phyloP scores from a whole-genome alignment of 1,284 basidiomycete species.

The Naganishia liquefaciens region DNA sequence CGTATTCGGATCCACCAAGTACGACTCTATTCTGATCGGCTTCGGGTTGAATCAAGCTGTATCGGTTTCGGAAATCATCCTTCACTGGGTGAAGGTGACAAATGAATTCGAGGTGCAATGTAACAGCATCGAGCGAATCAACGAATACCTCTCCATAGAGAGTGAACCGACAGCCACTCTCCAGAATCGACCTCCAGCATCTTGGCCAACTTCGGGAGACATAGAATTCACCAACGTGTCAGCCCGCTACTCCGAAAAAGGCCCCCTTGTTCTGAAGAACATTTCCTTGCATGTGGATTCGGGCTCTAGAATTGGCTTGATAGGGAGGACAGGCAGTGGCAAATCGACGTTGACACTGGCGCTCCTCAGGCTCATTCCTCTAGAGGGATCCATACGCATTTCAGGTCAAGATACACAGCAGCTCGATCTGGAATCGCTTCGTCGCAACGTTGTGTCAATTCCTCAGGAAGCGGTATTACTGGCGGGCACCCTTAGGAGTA shows the following conservation, averaged over 20 bases:
- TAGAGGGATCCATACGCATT: conserved; percentile 58
- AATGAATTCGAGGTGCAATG: conserved; percentile 56
- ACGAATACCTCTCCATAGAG: conserved; percentile 69
- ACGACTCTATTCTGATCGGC: conserved; percentile 42
- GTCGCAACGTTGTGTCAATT: conserved; percentile 61
- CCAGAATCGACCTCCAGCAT: conserved; percentile 66
- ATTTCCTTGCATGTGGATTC: conserved; percentile 62
- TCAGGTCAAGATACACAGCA: conserved; percentile 52
- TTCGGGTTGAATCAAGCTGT: conserved; percentile 53
- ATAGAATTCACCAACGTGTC: conserved; percentile 61
- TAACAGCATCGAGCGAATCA: conserved; percentile 67
- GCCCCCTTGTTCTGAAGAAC: conserved; percentile 60
- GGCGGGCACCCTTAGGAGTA: conserved; percentile 70
- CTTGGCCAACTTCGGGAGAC: conserved; percentile 74
- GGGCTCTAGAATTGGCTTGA: conserved; percentile 66
- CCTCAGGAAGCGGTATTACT: conserved; percentile 60
- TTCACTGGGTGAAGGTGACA: conserved; percentile 47
- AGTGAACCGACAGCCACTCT: conserved; percentile 64
- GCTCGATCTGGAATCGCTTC: conserved; percentile 65
- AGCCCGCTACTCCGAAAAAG: conserved; percentile 52
- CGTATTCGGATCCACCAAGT: conserved; percentile 34
- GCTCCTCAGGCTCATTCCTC: conserved; percentile 38
- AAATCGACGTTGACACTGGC: conserved; percentile 61
- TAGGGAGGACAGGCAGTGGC: conserved; percentile 69
- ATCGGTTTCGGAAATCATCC: conserved; percentile 48